Evolutionary conservation across 164 flowering plant genomes (phyloP).

Genomic region (Taxillus chinensis): DNA sequence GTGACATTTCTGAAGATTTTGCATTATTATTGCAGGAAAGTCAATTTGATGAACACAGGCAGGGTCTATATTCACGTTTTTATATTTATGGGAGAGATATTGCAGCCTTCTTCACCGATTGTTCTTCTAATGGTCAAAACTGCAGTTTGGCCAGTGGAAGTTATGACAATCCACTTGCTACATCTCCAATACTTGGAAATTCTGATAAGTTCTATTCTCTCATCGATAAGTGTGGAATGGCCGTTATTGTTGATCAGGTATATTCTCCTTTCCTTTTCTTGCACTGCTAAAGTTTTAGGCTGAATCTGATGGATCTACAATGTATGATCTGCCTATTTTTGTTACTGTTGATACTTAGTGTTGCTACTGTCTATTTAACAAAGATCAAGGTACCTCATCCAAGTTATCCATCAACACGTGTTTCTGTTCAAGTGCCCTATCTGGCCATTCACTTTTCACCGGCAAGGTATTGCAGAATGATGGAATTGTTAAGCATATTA

Average conservation of each 20-base stretch:
- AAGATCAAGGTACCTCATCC: conserved; percentile 91
- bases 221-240: conserved; percentile 85
- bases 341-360: conserved; percentile 1
- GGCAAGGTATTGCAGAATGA: conserved; percentile 52
- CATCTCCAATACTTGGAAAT: conserved; percentile 22
- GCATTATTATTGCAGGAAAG: conserved; percentile 38
- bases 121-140: conserved; percentile 33
- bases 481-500: conserved; percentile 60
- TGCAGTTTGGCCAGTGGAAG: conserved; percentile 25
- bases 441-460: conserved; percentile 93
- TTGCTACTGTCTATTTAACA: conserved; percentile 1
- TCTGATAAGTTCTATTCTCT: conserved; percentile 46
- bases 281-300: conserved; percentile 1
- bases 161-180: conserved; percentile 14
- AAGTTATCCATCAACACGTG: conserved; percentile 70
- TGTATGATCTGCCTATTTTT: neutral
- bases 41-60: conserved; percentile 48
- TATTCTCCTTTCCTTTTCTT: neutral
- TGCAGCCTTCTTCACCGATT: conserved; percentile 72
- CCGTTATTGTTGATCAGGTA: conserved; percentile 91
- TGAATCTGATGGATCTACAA: neutral
- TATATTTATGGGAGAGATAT: conserved; percentile 89
- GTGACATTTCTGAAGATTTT: neutral
- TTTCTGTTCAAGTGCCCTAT: conserved; percentile 88
- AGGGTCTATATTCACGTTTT: conserved; percentile 77